Percentiles rank a stretch among this genome's conserved stretches.
phyloP scores from a whole-genome alignment of 768 basidiomycete species.

The Macrolepiota dolichaula region DNA sequence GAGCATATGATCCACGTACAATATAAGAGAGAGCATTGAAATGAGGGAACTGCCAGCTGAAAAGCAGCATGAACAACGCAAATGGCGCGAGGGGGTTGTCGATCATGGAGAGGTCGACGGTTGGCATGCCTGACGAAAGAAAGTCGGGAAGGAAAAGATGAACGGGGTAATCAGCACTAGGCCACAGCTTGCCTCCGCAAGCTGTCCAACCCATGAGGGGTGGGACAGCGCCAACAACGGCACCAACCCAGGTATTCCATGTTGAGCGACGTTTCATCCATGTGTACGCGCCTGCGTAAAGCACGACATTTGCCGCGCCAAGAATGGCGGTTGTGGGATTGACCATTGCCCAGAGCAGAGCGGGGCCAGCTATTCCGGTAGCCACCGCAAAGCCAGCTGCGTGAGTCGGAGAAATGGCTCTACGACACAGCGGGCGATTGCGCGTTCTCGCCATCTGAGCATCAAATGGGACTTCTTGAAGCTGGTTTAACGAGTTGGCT shows the following conservation, averaged over 20 bases:
- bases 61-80: conserved; percentile 80
- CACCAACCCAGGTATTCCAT: conserved; percentile 92
- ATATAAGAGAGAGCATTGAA: conserved; percentile 93
- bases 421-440: conserved; percentile 79
- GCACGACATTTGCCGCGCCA: conserved; percentile 77
- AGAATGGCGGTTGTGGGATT: conserved; percentile 85
- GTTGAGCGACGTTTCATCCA: conserved; percentile 83
- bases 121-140: conserved; percentile 32
- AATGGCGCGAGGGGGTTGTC: conserved; percentile 83
- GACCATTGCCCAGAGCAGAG: conserved; percentile 74
- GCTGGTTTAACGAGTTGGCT: conserved; percentile 92
- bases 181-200: conserved; percentile 76
- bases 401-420: conserved; percentile 82
- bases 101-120: conserved; percentile 45
- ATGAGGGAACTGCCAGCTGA: conserved; percentile 98
- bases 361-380: conserved; percentile 78
- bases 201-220: conserved; percentile 99
- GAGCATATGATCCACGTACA: conserved; percentile 84
- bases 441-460: conserved; percentile 95
- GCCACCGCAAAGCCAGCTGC: conserved; percentile 73
- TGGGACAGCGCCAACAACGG: conserved; percentile 89
- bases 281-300: conserved; percentile 93
- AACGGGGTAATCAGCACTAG: conserved; percentile 56
- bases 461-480: conserved; percentile 93
- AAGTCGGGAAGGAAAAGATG: conserved; percentile 61